Evolutionary conservation across 1,139 yeast species (phyloP).

Genomic region (Taphrina confusa): DNA sequence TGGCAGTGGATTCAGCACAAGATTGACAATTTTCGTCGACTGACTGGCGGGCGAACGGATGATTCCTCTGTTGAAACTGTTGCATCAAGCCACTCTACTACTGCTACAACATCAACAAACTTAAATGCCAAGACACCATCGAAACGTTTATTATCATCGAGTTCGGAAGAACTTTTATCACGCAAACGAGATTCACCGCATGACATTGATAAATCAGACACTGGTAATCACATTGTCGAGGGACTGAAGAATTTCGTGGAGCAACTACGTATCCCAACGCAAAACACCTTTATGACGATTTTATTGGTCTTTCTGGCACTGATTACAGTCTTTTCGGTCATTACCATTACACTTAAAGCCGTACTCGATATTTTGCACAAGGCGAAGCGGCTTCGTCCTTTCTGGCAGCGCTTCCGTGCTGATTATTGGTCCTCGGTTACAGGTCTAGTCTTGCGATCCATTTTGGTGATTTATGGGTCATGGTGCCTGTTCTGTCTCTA

Average conservation of each 20-base stretch:
- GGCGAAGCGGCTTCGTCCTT: conserved; percentile 37
- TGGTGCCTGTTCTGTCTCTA: conserved; percentile 46
- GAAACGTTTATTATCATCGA: background rate
- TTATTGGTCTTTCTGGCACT: conserved; percentile 46
- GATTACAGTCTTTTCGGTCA: conserved; percentile 42
- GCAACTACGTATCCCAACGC: conserved; percentile 44
- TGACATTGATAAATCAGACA: background rate
- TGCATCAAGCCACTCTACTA: too few species aligned
- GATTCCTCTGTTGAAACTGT: conserved; percentile 40
- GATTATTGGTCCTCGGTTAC: conserved; percentile 42
- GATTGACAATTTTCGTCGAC: conserved; percentile 44
- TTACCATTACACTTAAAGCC: conserved; percentile 42
- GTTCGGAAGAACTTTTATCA: background rate
- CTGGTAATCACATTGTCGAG: conserved; percentile 34
- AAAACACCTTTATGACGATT: conserved; percentile 46
- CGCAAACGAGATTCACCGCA: background rate
- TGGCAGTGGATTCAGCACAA: conserved; percentile 45
- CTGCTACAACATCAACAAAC: conserved; percentile 41
- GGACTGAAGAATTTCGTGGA: conserved; percentile 46
- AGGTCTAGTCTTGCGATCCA: conserved; percentile 43
- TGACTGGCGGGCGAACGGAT: conserved; percentile 46
- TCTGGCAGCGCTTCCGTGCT: conserved; percentile 42
- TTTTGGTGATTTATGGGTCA: conserved; percentile 45
- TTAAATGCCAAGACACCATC: background rate
- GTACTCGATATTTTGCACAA: conserved; percentile 42